These are phyloP conservation scores for Ashbya aceris DNA, from an alignment of 1,139 yeast species.

Conservation along the genomic window DNA sequence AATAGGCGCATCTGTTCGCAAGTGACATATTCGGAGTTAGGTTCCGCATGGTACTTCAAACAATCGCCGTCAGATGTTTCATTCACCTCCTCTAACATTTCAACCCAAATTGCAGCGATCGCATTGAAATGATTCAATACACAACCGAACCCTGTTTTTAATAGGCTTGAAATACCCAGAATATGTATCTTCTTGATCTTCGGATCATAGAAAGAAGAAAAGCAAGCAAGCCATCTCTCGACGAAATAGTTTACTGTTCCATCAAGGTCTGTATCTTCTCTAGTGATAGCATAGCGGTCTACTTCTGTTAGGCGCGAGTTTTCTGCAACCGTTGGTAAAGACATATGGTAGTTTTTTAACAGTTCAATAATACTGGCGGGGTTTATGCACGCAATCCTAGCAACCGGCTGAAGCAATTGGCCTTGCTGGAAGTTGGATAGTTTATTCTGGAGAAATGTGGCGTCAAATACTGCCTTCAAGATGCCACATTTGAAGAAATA, in stretches of 20 bases:
- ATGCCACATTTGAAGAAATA: slow-evolving; percentile 23
- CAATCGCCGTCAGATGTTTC: slow-evolving; percentile 54
- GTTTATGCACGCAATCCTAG: slow-evolving; percentile 43
- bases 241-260: slow-evolving; percentile 23
- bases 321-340: slow-evolving; percentile 17
- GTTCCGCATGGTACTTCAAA: slow-evolving; percentile 46
- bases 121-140: slow-evolving; percentile 31
- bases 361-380: slow-evolving; percentile 40
- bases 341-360: slow-evolving; percentile 21
- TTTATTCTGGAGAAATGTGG: slow-evolving; percentile 25
- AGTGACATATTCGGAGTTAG: slow-evolving; percentile 27
- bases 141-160: slow-evolving; percentile 29
- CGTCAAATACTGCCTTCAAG: slow-evolving; percentile 20
- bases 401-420: slow-evolving; percentile 44
- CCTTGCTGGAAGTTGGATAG: slow-evolving; percentile 32
- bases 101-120: slow-evolving; percentile 46
- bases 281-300: slow-evolving; percentile 18
- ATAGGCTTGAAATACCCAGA: slow-evolving; percentile 47
- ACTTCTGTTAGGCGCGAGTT: slow-evolving; percentile 16
- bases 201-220: slow-evolving; percentile 41
- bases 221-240: slow-evolving; percentile 30
- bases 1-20: slow-evolving; percentile 53
- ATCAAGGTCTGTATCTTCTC: slow-evolving; percentile 20
- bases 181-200: slow-evolving; percentile 54
- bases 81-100: slow-evolving; percentile 63